Evolutionary conservation across 2,329 filamentous ascomycete genomes (phyloP), one percentile per base, ranked within the genome.

Genomic region (Pyrenochaeta sp.): DNA sequence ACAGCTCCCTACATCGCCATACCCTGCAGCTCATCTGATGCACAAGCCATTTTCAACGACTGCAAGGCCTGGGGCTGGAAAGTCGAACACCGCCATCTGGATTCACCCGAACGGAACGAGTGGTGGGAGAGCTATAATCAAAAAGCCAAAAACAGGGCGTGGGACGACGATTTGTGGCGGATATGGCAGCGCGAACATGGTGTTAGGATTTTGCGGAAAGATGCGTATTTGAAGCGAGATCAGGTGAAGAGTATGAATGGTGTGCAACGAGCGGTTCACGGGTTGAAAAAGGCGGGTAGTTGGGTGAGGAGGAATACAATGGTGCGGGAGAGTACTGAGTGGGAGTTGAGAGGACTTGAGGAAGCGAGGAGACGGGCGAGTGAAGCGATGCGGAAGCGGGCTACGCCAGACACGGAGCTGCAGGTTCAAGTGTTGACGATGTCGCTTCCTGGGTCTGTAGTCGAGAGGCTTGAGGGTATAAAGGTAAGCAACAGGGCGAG

Each of bases 101-200:
- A 39, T 12, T 19, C 3, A 32, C 40, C n/a, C 32, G 15, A 12
- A 51, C 44, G 27, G 12, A 39, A n/a, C 2, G 24, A 40, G 1
- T 59, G 57, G 57, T 50, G 46, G 22, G 24, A 22, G 0, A 19
- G 27, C 10, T 59, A 59, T 2, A 5, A 46, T 10, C 12, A 27
- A 2, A 36, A 32, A 25, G 45, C 44, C 1, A 40, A 12, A 13
- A 19, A 42, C 3, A 39, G 37, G 4, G 19, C 28, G 2, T 59
- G 57, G 53, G 34, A 57, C 0, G 40, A 50, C 1, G 57, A 57
- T 36, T 15, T 56, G 1, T 59, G 57, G 57, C 30, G 28, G 0
- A 57, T 59, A 2, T 59, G 53, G 53, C 53, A 59, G 45, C 24
- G 53, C 3, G 53, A 59, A 22, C 40, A 47, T 27, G 49, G 49